These are phyloP conservation scores for Suaeda aralocaspica DNA, from an alignment of 148 eudicot species.

Conservation along the genomic window DNA sequence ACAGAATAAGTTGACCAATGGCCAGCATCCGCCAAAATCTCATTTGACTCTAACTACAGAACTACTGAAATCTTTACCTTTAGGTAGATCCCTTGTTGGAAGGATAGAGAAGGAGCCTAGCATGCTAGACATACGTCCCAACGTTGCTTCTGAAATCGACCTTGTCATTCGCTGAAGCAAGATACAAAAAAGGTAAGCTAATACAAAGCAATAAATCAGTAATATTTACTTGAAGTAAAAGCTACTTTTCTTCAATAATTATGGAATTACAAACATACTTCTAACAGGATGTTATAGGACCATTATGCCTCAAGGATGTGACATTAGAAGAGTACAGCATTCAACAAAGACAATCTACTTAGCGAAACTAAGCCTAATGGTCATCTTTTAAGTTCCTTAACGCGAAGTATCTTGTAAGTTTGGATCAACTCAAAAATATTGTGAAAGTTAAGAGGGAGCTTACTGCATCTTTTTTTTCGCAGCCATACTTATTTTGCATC, in stretches of 20 bases:
- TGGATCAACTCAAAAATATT: background rate
- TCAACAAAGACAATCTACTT: background rate
- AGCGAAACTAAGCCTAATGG: background rate
- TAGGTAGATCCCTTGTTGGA: slow-evolving; percentile 43
- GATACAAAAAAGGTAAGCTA: slow-evolving; percentile 11
- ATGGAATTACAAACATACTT: background rate
- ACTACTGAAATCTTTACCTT: slow-evolving; percentile 37
- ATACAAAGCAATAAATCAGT: background rate
- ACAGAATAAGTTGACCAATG: background rate
- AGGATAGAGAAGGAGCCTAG: slow-evolving; percentile 61
- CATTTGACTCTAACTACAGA: background rate
- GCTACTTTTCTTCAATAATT: background rate
- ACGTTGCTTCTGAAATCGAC: slow-evolving; percentile 72
- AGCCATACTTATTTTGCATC: slow-evolving; percentile 91
- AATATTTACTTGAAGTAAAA: background rate
- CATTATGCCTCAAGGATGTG: background rate
- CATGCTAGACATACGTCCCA: slow-evolving; percentile 67
- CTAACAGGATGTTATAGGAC: background rate
- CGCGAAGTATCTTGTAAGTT: background rate
- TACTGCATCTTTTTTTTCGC: slow-evolving; percentile 59
- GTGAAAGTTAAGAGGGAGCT: slow-evolving; percentile 29
- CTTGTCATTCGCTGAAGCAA: slow-evolving; percentile 41
- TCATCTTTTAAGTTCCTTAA: background rate
- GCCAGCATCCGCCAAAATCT: background rate
- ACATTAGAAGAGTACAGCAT: background rate